These are phyloP conservation scores for Heliamphora exappendiculata DNA, from an alignment of 148 eudicot genomes.

Conservation along the genomic window DNA sequence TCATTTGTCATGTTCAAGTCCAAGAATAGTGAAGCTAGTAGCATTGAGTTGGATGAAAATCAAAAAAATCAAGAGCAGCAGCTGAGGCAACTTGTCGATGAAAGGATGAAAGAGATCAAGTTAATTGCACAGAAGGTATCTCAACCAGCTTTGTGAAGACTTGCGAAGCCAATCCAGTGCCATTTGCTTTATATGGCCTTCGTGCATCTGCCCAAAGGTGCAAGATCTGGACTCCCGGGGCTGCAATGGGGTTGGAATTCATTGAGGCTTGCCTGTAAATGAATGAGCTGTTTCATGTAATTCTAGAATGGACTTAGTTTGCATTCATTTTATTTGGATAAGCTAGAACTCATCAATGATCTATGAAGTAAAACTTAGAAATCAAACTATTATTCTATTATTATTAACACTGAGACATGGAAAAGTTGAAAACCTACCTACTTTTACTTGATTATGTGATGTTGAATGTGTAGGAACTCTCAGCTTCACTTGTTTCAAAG, in stretches of 20 bases:
- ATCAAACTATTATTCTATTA: background rate
- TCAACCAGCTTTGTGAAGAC: conserved; percentile 5
- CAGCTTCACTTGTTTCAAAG: too few relatives aligned
- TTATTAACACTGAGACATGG: background rate
- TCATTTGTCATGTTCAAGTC: conserved; percentile 80
- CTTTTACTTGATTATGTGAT: background rate
- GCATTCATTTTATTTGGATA: background rate
- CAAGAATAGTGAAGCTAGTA: conserved; percentile 32
- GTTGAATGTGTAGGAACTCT: background rate
- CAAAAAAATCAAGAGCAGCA: conserved; percentile 54
- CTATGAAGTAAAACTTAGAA: background rate
- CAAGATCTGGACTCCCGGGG: background rate
- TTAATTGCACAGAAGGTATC: conserved; percentile 57
- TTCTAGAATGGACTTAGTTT: background rate
- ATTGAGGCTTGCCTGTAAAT: background rate
- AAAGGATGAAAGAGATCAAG: conserved; percentile 50
- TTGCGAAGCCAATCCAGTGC: background rate
- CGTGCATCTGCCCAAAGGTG: background rate
- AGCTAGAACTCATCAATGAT: background rate
- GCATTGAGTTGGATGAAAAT: conserved; percentile 39
- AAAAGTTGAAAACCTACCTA: background rate
- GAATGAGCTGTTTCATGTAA: background rate
- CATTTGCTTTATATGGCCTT: background rate
- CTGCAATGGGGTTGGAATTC: background rate
- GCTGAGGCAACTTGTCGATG: conserved; percentile 59